Evolutionary conservation across 225 moss, liverwort and hornwort genomes (phyloP), one percentile per base, ranked within the genome.

Genomic region (Bryum argenteum): DNA sequence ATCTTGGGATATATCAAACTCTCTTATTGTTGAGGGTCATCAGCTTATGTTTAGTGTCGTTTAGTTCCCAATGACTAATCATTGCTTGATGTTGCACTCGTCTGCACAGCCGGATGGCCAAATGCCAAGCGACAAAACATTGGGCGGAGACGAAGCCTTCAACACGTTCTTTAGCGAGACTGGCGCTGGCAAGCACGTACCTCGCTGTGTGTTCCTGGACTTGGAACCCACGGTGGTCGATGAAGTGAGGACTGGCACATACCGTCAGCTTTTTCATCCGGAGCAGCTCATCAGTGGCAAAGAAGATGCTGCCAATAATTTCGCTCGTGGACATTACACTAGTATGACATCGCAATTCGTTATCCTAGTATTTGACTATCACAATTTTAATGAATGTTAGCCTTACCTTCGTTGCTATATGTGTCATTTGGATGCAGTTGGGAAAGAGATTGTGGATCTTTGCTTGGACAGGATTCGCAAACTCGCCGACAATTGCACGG

Each of bases 221-320:
- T 40, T 85, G 63, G 85, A 85, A 72, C 85, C 85, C 66, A 85
- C 79, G 19, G 85, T 85, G 72, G 45, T 85, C 0, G 79, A 85
- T 47, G 85, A 85, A 76, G 81, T 85, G 48, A 72, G 76, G 53
- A 85, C 81, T 47, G 76, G 81, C 55, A 85, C 81, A 51, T 85
- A 85, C 40, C 78, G 81, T 45, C 78, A 81, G 66, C 76, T 85
- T 51, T 85, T 85, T 28, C 85, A 81, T 69, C 81, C 79, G 24
- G 85, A 81, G 56, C 81, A 85, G 66, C 81, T 85, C 56, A 85
- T 85, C 8, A 81, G 78, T 57, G 84, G 81, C 50, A 85, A 85
- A 58, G 85, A 85, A 76, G 85, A 85, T 66, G 81, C 85, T 15
- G 81, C 85, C 76, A 85, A 85, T 53, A 85, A 85, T 52, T 85